Evolutionary conservation across 148 eudicot species (phyloP).

Genomic region (Cornus kousa): DNA sequence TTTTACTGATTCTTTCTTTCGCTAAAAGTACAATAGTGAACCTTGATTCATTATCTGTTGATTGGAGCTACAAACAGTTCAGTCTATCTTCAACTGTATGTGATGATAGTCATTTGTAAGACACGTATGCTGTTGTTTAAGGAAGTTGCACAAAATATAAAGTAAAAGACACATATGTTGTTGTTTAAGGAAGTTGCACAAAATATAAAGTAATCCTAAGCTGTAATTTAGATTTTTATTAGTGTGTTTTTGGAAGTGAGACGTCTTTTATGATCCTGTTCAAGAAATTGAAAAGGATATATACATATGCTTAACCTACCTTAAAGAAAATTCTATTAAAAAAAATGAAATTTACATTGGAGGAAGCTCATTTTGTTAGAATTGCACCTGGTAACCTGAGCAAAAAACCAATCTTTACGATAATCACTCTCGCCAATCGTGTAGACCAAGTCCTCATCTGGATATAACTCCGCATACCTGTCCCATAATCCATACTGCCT

Average conservation of each 20-base stretch:
- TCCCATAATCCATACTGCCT: constrained; percentile 95
- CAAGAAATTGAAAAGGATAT: background rate
- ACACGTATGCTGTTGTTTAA: no score
- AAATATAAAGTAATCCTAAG: no score
- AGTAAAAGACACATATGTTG: no score
- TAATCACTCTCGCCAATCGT: constrained; percentile 61
- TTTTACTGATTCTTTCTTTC: no score
- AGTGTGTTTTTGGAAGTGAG: background rate
- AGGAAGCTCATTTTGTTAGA: background rate
- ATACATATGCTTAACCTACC: background rate
- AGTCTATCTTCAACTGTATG: no score
- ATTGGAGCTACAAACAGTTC: no score
- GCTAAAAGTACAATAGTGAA: no score
- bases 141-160: no score
- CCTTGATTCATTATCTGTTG: no score
- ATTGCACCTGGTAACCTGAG: constrained; percentile 75
- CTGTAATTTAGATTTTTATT: background rate
- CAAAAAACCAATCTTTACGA: constrained; percentile 81
- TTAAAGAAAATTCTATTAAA: background rate
- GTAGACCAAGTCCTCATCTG: constrained; percentile 61
- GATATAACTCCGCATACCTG: constrained; percentile 69
- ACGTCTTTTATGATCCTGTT: background rate
- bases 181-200: no score
- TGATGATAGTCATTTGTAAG: no score
- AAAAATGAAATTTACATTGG: background rate